Percentiles rank a stretch among this genome's conserved stretches.
These are phyloP conservation scores for Aurinia saxatilis DNA, from an alignment of 345 rosid species.

Conservation along the genomic window DNA sequence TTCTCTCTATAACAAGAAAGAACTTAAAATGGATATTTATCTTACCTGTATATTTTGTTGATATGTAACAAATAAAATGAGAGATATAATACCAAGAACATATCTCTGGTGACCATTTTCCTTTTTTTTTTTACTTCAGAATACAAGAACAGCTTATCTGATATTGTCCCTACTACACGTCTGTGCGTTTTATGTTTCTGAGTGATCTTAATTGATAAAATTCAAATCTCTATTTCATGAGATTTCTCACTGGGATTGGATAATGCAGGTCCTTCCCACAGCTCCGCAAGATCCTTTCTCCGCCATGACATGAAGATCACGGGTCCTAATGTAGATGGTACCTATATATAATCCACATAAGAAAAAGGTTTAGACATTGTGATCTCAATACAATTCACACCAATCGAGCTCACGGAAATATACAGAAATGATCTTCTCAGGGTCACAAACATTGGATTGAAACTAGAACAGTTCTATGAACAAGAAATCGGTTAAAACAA, in stretches of 20 bases:
- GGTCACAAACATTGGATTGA: background rate
- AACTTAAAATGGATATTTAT: background rate
- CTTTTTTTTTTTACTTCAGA: background rate
- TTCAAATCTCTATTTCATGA: slow-evolving; percentile 65
- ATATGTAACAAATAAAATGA: background rate
- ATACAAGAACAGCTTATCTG: slow-evolving; percentile 15
- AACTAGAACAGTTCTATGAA: background rate
- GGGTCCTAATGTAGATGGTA: slow-evolving; percentile 91
- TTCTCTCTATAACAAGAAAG: no score
- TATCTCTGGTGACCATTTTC: background rate
- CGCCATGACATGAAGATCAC: slow-evolving; percentile 69
- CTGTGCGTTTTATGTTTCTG: slow-evolving; percentile 1
- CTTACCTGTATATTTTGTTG: background rate
- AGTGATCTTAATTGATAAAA: slow-evolving; percentile 4
- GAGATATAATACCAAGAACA: slow-evolving; percentile 3
- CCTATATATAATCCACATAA: slow-evolving; percentile 34
- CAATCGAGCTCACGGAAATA: background rate
- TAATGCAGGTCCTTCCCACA: slow-evolving; percentile 77
- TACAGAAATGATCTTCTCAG: background rate
- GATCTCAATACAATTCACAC: background rate
- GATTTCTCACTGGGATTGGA: slow-evolving; percentile 47
- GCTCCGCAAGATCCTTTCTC: slow-evolving; percentile 69
- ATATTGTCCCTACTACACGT: slow-evolving; percentile 3
- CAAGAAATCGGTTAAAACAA: background rate
- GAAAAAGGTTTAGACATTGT: background rate